Conservation (phyloP, 768 basidiomycete species). For the Sistotremastrum suecicum region DNA sequence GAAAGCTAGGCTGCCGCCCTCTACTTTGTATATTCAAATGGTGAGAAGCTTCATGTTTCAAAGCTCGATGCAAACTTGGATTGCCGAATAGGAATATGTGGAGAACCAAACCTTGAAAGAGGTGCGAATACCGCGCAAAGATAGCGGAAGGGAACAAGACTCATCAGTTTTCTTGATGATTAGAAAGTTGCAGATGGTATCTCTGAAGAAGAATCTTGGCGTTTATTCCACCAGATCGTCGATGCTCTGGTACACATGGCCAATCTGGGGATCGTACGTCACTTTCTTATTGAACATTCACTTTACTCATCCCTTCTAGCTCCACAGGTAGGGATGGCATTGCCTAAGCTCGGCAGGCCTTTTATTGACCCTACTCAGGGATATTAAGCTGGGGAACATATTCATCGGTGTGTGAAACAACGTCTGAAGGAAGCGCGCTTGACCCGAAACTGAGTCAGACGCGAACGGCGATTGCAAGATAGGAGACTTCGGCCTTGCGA, state of each 20-base stretch:
- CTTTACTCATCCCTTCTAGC: constrained; percentile 17
- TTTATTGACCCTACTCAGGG: constrained; percentile 22
- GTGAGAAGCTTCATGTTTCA: constrained; percentile 21
- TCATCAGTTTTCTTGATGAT: background rate
- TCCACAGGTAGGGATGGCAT: constrained; percentile 31
- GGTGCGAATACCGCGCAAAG: constrained; percentile 22
- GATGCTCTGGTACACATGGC: constrained; percentile 88
- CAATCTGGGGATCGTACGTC: constrained; percentile 64
- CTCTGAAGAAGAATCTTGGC: constrained; percentile 77
- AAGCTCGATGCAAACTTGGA: constrained; percentile 2
- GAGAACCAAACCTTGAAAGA: constrained; percentile 85
- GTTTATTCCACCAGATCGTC: constrained; percentile 77
- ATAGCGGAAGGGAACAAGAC: too few species aligned
- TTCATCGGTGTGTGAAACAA: constrained; percentile 61
- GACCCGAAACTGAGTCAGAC: constrained; percentile 27
- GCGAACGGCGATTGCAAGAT: constrained; percentile 82
- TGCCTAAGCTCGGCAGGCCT: background rate
- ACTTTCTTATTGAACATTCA: background rate
- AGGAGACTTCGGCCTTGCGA: constrained; percentile 88
- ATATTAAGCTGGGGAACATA: constrained; percentile 89
- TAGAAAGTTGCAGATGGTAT: constrained; percentile 71
- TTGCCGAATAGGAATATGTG: constrained; percentile 56
- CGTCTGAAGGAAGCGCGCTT: background rate
- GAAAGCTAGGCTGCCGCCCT: constrained; percentile 1
- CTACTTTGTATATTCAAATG: constrained; percentile 82